These are phyloP conservation scores for Hanseniaspora thailandica DNA, from an alignment of 805 yeast genomes.

Conservation along the genomic window DNA sequence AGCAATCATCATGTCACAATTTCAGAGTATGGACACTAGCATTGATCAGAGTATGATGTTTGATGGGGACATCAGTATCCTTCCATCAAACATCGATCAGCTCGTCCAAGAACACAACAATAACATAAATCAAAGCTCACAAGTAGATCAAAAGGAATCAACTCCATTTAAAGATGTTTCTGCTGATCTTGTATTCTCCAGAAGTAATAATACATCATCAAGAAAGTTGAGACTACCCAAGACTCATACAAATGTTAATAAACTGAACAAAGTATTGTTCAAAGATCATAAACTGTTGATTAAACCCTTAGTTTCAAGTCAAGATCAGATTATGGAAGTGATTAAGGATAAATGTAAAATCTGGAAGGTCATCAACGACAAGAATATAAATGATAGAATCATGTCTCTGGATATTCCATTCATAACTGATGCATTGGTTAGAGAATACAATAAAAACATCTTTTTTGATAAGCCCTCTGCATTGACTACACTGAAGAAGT, in stretches of 20 bases:
- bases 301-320: background rate
- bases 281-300: conserved; percentile 6
- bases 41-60: conserved; percentile 6
- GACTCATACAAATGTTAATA: conserved; percentile 3
- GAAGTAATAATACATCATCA: background rate
- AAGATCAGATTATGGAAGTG: conserved; percentile 1
- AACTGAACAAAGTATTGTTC: background rate
- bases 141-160: background rate
- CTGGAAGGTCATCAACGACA: conserved; percentile 6
- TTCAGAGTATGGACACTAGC: background rate
- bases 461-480: background rate
- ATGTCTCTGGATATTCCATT: conserved; percentile 8
- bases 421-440: background rate
- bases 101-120: background rate
- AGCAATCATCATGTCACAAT: conserved; percentile 5
- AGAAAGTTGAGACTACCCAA: conserved; percentile 7
- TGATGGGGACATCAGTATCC: conserved; percentile 9
- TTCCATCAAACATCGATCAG: background rate
- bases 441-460: background rate
- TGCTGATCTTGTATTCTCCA: background rate
- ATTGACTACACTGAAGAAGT: background rate
- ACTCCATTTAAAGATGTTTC: background rate
- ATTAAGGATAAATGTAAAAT: conserved; percentile 2
- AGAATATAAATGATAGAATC: conserved; percentile 5
- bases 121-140: too few species aligned